A percentile compares a stretch with the other conserved stretches of the same genome.
phyloP scores from a whole-genome alignment of 352 stramenopile species.

The Globisporangium viniferum region DNA sequence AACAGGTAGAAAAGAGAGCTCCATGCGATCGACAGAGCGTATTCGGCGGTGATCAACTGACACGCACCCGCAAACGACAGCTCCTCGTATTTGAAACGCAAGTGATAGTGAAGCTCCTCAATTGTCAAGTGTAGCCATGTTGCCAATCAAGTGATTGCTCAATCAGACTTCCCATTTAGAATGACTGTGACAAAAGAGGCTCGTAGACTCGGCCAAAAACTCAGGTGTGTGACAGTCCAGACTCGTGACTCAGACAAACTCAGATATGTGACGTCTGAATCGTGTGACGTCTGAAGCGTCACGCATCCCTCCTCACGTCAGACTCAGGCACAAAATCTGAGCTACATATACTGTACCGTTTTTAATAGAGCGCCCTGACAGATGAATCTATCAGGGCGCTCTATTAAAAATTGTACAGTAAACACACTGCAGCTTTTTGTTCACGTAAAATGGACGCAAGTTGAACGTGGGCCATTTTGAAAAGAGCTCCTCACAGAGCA shows the following conservation, averaged over 20 bases:
- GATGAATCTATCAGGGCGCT: neutral
- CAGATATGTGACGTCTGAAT: too few species aligned
- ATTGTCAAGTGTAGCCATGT: conserved; percentile 5
- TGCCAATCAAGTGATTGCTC: neutral
- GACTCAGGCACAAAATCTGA: neutral
- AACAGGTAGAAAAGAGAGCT: neutral
- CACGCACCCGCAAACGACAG: neutral
- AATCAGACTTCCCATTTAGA: neutral
- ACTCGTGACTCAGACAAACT: too few species aligned
- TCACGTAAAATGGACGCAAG: conserved; percentile 27
- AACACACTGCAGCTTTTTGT: conserved; percentile 25
- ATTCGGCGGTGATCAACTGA: neutral
- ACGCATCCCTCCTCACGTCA: neutral
- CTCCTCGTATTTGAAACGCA: neutral
- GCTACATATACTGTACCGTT: too few species aligned
- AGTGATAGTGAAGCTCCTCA: neutral
- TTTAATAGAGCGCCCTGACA: too few species aligned
- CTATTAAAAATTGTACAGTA: conserved; percentile 20
- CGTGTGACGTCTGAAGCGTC: conserved; percentile 8
- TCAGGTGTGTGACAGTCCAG: too few species aligned
- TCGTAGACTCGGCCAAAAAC: too few species aligned
- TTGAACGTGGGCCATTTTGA: conserved; percentile 12
- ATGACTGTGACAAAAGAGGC: too few species aligned
- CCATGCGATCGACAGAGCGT: neutral
- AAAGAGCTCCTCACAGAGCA: neutral